phyloP scores from a whole-genome alignment of 352 stramenopile species.

The Aphanomyces cochlioides region DNA sequence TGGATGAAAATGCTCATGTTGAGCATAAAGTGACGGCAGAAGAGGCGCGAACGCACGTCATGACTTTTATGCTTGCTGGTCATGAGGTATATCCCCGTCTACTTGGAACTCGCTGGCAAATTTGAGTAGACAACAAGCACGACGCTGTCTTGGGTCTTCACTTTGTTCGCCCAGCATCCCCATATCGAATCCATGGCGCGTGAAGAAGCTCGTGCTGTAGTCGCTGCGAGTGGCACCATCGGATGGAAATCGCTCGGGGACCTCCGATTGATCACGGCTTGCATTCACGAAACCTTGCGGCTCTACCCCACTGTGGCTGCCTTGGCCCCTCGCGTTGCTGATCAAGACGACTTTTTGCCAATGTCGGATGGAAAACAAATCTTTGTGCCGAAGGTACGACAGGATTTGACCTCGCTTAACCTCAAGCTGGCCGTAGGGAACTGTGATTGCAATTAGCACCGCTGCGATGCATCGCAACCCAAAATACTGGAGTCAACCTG shows the following conservation, averaged over 20 bases:
- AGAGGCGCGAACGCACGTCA: constrained; percentile 19
- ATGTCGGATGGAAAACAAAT: constrained; percentile 7
- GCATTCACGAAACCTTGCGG: constrained; percentile 26
- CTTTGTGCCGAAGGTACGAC: constrained; percentile 21
- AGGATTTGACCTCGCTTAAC: background rate
- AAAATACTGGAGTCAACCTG: constrained; percentile 14
- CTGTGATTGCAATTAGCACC: constrained; percentile 21
- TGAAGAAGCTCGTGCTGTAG: constrained; percentile 1
- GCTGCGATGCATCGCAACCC: constrained; percentile 25
- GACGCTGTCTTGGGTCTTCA: constrained; percentile 28
- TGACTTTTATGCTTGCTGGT: constrained; percentile 22
- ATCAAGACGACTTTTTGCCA: constrained; percentile 2
- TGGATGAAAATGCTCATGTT: constrained; percentile 13
- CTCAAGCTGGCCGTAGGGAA: constrained; percentile 6
- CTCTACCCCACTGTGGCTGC: constrained; percentile 16
- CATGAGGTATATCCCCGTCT: constrained; percentile 16
- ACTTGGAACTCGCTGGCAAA: background rate
- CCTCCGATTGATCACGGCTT: constrained; percentile 22
- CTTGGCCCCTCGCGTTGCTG: constrained; percentile 7
- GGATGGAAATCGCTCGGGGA: background rate
- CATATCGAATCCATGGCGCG: constrained; percentile 16
- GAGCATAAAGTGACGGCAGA: constrained; percentile 15
- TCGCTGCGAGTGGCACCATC: background rate
- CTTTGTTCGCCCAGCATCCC: constrained; percentile 13
- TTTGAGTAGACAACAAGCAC: constrained; percentile 24